Conservation (phyloP, 2,329 filamentous ascomycete species). For the Alternaria postmessia region DNA sequence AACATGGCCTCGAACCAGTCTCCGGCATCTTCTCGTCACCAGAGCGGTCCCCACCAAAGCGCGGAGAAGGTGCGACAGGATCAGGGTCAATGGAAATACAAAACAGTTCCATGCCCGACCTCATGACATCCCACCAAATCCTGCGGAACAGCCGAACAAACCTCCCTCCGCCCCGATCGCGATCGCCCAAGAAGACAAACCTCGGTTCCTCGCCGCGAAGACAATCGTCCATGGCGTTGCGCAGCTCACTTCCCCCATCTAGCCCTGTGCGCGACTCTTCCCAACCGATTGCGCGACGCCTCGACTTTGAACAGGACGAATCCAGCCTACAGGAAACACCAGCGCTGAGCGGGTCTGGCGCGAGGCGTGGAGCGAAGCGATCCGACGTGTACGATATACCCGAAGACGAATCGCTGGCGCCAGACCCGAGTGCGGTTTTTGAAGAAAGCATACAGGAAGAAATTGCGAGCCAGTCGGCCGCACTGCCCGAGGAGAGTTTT, state of each 20-base stretch:
- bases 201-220: constrained; percentile 67
- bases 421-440: constrained; percentile 33
- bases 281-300: constrained; percentile 59
- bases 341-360: constrained; percentile 45
- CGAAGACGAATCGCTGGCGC: constrained; percentile 40
- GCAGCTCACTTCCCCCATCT: constrained; percentile 54
- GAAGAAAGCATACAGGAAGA: constrained; percentile 48
- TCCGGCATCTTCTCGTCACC: constrained; percentile 91
- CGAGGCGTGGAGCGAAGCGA: constrained; percentile 39
- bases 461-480: constrained; percentile 35
- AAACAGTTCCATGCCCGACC: constrained; percentile 64
- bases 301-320: constrained; percentile 63
- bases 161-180: constrained; percentile 61
- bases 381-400: constrained; percentile 44
- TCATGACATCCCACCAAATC: constrained; percentile 55
- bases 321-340: constrained; percentile 44
- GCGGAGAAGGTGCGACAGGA: constrained; percentile 55
- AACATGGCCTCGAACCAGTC: constrained; percentile 89
- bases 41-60: constrained; percentile 64
- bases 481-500: constrained; percentile 40
- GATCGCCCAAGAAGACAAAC: constrained; percentile 70
- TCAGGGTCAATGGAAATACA: constrained; percentile 70
- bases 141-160: constrained; percentile 55
- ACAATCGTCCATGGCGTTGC: constrained; percentile 65
- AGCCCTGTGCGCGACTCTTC: constrained; percentile 43